phyloP scores from a whole-genome alignment of 2,329 filamentous ascomycete species.

The Paracoccidioides brasiliensis region DNA sequence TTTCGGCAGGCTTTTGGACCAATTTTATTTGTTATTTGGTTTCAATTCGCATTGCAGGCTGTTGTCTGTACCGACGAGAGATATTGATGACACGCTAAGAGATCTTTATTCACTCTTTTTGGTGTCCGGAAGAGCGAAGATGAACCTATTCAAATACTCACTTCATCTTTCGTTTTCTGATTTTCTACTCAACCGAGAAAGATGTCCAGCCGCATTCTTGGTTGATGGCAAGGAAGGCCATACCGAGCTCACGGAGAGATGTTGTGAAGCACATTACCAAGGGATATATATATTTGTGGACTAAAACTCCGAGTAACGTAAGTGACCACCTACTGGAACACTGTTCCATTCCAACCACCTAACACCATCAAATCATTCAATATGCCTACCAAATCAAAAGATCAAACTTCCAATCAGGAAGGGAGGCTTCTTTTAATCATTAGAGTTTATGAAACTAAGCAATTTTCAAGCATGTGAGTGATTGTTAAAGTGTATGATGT shows the following conservation, averaged over 20 bases:
- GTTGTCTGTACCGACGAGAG: slow-evolving; percentile 1
- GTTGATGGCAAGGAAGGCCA: slow-evolving; percentile 20
- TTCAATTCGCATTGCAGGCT: slow-evolving; percentile 9
- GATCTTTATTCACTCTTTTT: slow-evolving; percentile 9
- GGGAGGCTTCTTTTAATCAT: too few relatives aligned
- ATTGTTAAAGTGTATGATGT: too few relatives aligned
- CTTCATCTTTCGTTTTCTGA: slow-evolving; percentile 18
- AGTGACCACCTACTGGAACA: neutral
- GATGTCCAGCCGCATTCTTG: slow-evolving; percentile 14
- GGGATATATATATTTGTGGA: slow-evolving; percentile 7
- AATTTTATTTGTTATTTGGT: slow-evolving; percentile 9
- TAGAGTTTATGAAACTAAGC: too few relatives aligned
- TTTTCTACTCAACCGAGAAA: slow-evolving; percentile 14
- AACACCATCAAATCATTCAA: too few relatives aligned
- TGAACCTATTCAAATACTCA: slow-evolving; percentile 7
- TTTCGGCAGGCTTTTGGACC: slow-evolving; percentile 11
- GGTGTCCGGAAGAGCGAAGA: slow-evolving; percentile 1
- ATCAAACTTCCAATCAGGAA: too few relatives aligned
- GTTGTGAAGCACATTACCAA: slow-evolving; percentile 7
- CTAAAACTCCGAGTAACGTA: neutral
- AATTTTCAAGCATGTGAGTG: too few relatives aligned
- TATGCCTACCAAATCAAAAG: too few relatives aligned
- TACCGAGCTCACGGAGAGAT: slow-evolving; percentile 15
- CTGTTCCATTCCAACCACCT: too few relatives aligned
- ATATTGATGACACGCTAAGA: slow-evolving; percentile 6